Evolutionary conservation across 2,329 filamentous ascomycete species (phyloP), one percentile per base, ranked within the genome.

Genomic region (Alternaria novae-zelandiae): DNA sequence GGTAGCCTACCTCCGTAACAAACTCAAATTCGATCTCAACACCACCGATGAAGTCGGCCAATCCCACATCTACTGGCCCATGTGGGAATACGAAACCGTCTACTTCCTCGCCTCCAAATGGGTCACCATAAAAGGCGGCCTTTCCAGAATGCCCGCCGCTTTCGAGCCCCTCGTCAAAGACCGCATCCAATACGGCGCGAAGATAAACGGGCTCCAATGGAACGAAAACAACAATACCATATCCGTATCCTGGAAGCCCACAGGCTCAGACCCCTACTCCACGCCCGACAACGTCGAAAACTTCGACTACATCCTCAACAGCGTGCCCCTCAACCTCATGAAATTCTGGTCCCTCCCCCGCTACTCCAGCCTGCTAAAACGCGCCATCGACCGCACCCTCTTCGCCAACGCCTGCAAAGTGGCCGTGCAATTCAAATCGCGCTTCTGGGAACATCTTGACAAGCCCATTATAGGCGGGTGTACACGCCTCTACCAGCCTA

Each of bases 261-360:
- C 49, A 20, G 49, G 49, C 15, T 41, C 43, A 79, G 53, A 54
- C 1, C 32, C 53, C 32, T 54, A 25, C 9, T 80, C 57, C 82
- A 36, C 80, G 7, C 82, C 69, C 69, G 76, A 83, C 21, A 71
- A 74, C 41, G 68, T 76, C 46, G 80, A 83, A 20, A 82, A 83
- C 2, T 89, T 86, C 70, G 89, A 91, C 78, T 90, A 90, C 73
- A 83, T 87, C 41, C 80, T 91, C 36, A 82, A 91, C 21, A 83
- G 87, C 0, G 84, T 86, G 20, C 89, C 89, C 0, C 90, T 91
- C 76, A 84, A 85, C 55, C 84, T 87, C 32, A 85, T 90, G 43
- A 83, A 87, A 49, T 82, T 86, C 47, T 89, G 88, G 87, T 79
- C 85, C 5, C 78, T 90, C 0, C 86, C 87, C 0, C 72, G 72